Conservation (phyloP, 257 asterid genomes). For the Petunia secreta region DNA sequence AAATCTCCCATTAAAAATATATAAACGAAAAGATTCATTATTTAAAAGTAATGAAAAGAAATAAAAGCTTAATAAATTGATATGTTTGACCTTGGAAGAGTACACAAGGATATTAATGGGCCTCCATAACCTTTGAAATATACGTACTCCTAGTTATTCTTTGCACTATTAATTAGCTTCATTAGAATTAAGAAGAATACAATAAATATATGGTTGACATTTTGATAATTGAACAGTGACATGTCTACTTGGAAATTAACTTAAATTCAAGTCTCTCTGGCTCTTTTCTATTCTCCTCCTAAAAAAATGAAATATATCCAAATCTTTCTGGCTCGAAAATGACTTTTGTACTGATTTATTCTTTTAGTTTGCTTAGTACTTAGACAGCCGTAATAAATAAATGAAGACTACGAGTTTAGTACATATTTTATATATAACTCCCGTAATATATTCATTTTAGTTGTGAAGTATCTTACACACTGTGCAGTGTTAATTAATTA, state of each 20-base stretch:
- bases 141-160: not conserved
- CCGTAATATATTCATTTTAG: not conserved
- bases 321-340: not conserved
- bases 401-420: not conserved
- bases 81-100: not conserved
- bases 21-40: not conserved
- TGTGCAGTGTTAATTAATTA: not conserved
- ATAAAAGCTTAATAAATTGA: not conserved
- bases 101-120: constrained; percentile 21
- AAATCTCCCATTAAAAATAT: not conserved
- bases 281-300: not conserved
- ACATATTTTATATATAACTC: constrained; percentile 3
- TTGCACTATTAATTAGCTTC: constrained; percentile 9
- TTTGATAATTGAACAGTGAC: not conserved
- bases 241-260: not conserved
- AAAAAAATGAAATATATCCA: not conserved
- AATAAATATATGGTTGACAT: not conserved
- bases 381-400: not conserved
- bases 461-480: not conserved
- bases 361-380: constrained; percentile 16
- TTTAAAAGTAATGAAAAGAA: not conserved
- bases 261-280: not conserved
- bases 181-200: not conserved
- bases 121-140: constrained; percentile 17
- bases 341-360: not conserved